Base-by-base conservation (phyloP, 805 yeast species). In the Groenewaldozyma salmanticensis region DNA sequence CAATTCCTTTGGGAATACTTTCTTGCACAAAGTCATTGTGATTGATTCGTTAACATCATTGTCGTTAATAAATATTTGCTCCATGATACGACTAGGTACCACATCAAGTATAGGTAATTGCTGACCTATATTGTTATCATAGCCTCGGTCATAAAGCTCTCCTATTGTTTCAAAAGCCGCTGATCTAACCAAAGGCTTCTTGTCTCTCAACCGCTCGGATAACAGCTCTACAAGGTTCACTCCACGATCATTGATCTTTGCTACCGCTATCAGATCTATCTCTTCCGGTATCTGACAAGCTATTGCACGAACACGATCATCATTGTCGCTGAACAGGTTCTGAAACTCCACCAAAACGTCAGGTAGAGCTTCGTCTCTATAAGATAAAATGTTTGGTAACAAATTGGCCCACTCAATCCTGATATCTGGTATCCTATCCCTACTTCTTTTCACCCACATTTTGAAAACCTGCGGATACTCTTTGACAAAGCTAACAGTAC, bases 1-100 rank as follows among this genome's bases (percentile, higher is more conserved):
- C 2, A 36, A 49, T 16, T 74, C 75, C 21, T 74, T 61, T 0
- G 94, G 83, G 7, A 82, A 54, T 1, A 86, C 52, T 39, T 70
- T 66, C 43, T 80, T 86, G 49, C 78, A 70, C 2, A 87, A 49
- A 0, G 70, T 61, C 3, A 61, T 46, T 54, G 86, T 95, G 11
- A 85, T 81, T 9, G 71, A 62, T 9, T 78, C 70, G 42, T 79
- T 84, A 38, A 84, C 78, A 6, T 67, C 65, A 39, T 62, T 69
- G 50, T 82, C 87, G 54, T 85, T 84, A 47, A 87, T 79, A 52
- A 82, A 87, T 38, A 81, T 69, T 34, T 84, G 66, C 18, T 76
- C 73, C 35, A 87, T 61, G 0, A 87, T 57, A 18, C 71, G 69
- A 34, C 75, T 73, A 1, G 96, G 95, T 20, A 86, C 76, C 55